Evolutionary conservation across 257 asterid species (phyloP).

Genomic region (Handroanthus guayacan): DNA sequence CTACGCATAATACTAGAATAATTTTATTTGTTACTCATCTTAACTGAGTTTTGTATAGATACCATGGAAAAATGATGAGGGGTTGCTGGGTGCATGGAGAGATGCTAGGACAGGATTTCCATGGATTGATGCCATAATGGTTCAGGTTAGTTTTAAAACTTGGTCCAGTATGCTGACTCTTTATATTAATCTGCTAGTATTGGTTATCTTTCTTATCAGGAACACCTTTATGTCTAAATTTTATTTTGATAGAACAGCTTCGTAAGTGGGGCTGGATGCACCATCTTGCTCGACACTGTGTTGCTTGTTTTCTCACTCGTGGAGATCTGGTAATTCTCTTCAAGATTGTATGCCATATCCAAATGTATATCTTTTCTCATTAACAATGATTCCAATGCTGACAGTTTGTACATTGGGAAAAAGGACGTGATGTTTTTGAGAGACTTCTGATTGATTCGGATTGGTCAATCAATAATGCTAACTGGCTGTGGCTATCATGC

Average conservation of each 20-base stretch:
- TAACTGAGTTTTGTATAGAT: constrained; percentile 50
- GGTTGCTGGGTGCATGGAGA: constrained; percentile 88
- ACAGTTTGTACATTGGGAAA: constrained; percentile 93
- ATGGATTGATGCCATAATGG: constrained; percentile 98
- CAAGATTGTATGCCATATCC: constrained; percentile 5
- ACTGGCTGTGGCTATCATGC: constrained; percentile 98
- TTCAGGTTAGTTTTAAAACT: constrained; percentile 65
- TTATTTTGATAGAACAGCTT: constrained; percentile 56
- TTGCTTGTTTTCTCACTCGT: constrained; percentile 94
- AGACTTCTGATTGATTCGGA: constrained; percentile 95
- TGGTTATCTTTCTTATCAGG: background rate
- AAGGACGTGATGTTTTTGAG: constrained; percentile 94
- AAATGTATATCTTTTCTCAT: constrained; percentile 24
- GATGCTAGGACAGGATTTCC: constrained; percentile 95
- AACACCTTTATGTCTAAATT: constrained; percentile 14
- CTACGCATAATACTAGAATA: background rate
- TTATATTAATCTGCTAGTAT: constrained; percentile 16
- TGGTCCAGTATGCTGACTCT: constrained; percentile 4
- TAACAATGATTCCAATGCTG: constrained; percentile 35
- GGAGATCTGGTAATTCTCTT: constrained; percentile 82
- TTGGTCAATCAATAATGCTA: constrained; percentile 95
- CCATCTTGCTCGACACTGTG: constrained; percentile 97
- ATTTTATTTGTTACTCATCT: background rate
- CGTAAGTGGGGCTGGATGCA: constrained; percentile 98
- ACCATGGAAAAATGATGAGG: constrained; percentile 89